Conservation (phyloP, 2,329 filamentous ascomycete species). For the Apiospora malaysiana region DNA sequence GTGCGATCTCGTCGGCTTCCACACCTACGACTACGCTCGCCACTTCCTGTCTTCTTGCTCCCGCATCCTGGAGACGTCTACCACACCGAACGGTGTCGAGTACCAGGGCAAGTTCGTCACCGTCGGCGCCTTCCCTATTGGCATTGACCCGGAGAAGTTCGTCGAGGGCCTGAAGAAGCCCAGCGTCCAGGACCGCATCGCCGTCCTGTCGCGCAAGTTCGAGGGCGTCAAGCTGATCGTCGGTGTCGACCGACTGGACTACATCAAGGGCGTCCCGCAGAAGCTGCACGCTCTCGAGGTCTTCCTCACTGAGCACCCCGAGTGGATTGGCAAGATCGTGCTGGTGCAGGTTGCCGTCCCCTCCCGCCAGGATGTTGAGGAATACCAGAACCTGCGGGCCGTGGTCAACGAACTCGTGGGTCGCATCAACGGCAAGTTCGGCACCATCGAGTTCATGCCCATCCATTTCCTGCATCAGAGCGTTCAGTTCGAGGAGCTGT, state of each 20-base stretch:
- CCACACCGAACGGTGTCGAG: constrained; percentile 91
- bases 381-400: constrained; percentile 94
- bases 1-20: constrained; percentile 95
- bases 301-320: constrained; percentile 94
- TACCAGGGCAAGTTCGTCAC: constrained; percentile 88
- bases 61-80: constrained; percentile 82
- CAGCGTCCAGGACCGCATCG: constrained; percentile 87
- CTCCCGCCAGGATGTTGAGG: constrained; percentile 92
- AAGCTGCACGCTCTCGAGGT: constrained; percentile 97
- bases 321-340: constrained; percentile 98
- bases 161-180: constrained; percentile 85
- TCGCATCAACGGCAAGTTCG: constrained; percentile 95
- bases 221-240: constrained; percentile 96
- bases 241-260: constrained; percentile 94
- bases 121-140: constrained; percentile 95
- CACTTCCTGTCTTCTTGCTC: constrained; percentile 97
- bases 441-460: constrained; percentile 97
- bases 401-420: constrained; percentile 97
- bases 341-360: constrained; percentile 96
- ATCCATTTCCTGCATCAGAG: constrained; percentile 99
- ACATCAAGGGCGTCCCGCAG: constrained; percentile 98
- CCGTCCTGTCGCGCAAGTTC: constrained; percentile 85
- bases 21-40: constrained; percentile 98
- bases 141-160: constrained; percentile 97
- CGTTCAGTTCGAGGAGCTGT: constrained; percentile 91